Evolutionary conservation across 331 rosid species (phyloP).

Genomic region (Malus hybrid): DNA sequence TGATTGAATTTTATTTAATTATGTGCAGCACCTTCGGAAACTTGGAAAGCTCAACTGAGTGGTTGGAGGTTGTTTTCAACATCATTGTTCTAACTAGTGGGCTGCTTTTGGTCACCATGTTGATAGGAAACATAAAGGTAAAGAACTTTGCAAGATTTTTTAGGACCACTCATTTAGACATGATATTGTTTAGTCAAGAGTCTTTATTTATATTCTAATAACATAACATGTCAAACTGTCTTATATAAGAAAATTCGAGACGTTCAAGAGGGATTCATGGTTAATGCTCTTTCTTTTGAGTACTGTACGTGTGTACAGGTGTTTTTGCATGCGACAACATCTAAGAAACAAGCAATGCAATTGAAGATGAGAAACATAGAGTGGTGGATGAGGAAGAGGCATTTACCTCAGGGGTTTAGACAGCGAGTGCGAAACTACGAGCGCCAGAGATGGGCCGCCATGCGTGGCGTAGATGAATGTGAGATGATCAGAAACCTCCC

Average conservation of each 20-base stretch:
- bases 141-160: background rate
- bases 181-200: background rate
- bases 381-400: slow-evolving; percentile 96
- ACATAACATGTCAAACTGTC: background rate
- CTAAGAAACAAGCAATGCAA: slow-evolving; percentile 88
- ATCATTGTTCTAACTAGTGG: slow-evolving; percentile 86
- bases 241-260: no score
- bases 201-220: background rate
- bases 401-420: slow-evolving; percentile 52
- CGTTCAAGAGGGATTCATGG: background rate
- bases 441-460: slow-evolving; percentile 87
- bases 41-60: slow-evolving; percentile 83
- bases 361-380: slow-evolving; percentile 85
- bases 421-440: slow-evolving; percentile 86
- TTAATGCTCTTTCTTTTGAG: background rate
- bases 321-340: slow-evolving; percentile 80
- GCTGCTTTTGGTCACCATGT: slow-evolving; percentile 83
- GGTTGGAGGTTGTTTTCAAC: slow-evolving; percentile 84
- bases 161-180: background rate
- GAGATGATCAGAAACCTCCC: slow-evolving; percentile 76
- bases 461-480: slow-evolving; percentile 84
- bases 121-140: slow-evolving; percentile 96
- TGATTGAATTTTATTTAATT: background rate
- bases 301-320: slow-evolving; percentile 31
- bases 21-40: slow-evolving; percentile 77